phyloP scores from a whole-genome alignment of 768 basidiomycete genomes.

The Amyloporia xantha region DNA sequence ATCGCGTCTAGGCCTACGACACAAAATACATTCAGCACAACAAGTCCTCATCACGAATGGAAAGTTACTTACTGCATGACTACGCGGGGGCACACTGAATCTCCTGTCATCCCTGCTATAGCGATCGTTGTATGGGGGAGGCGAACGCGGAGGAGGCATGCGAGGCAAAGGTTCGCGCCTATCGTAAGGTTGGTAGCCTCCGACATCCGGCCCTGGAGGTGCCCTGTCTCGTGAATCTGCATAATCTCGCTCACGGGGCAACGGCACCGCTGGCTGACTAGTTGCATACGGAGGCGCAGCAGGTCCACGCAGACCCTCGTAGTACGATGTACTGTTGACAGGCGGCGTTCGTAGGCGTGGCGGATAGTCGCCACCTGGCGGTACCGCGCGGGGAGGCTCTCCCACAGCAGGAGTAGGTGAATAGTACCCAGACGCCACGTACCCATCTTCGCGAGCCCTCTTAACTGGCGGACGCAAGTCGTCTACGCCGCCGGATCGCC shows the following conservation, averaged over 20 bases:
- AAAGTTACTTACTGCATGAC: not conserved
- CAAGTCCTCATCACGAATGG: not conserved
- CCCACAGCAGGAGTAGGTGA: conserved; percentile 7
- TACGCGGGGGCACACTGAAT: conserved; percentile 9
- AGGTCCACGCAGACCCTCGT: conserved; percentile 14
- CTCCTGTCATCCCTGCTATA: conserved; percentile 20
- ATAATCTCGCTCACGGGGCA: conserved; percentile 13
- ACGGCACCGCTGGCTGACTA: conserved; percentile 6
- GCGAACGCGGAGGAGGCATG: conserved; percentile 17
- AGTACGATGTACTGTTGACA: conserved; percentile 9
- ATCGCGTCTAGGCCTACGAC: not conserved
- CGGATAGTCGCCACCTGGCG: conserved; percentile 7
- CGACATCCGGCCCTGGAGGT: conserved; percentile 5
- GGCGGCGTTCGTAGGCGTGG: conserved; percentile 17
- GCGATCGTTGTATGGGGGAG: conserved; percentile 13
- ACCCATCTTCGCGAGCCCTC: conserved; percentile 21
- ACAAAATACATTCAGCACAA: not conserved
- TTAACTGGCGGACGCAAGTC: conserved; percentile 23
- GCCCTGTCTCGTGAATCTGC: conserved; percentile 8
- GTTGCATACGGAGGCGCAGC: conserved; percentile 7
- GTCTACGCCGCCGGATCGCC: conserved; percentile 12
- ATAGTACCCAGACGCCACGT: conserved; percentile 9
- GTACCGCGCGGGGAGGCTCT: conserved; percentile 2
- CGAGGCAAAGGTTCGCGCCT: conserved; percentile 9
- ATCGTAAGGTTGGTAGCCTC: conserved; percentile 14